Percentiles rank a stretch among this genome's conserved stretches.
These are phyloP conservation scores for Triangularia setosa DNA, from an alignment of 2,329 filamentous ascomycete genomes.

Conservation along the genomic window DNA sequence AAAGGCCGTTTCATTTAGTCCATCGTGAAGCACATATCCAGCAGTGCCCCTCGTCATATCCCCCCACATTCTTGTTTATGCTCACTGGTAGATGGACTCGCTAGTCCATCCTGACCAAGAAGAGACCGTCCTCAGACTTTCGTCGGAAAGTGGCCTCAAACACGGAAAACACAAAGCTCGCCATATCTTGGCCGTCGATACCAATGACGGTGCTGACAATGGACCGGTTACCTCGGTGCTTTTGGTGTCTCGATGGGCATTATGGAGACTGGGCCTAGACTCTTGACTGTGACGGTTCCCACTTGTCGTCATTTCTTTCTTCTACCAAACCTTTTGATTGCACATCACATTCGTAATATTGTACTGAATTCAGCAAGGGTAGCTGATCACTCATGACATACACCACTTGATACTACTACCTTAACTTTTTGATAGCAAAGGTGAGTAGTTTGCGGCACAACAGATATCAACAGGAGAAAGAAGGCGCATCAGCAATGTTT, in stretches of 20 bases:
- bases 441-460: not conserved
- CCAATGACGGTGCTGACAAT: not conserved
- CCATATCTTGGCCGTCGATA: slow-evolving; percentile 6
- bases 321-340: not conserved
- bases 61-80: not conserved
- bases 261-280: not conserved
- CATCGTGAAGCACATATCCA: slow-evolving; percentile 3
- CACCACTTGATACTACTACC: not conserved
- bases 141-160: slow-evolving; percentile 12
- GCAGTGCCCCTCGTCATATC: not conserved
- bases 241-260: not conserved
- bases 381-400: not conserved
- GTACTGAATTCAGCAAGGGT: not conserved
- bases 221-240: not conserved
- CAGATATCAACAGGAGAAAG: not conserved
- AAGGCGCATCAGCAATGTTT: not conserved
- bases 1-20: slow-evolving; percentile 13
- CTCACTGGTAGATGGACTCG: not conserved
- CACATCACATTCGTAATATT: not conserved
- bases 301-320: not conserved
- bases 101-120: not conserved
- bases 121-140: slow-evolving; percentile 3
- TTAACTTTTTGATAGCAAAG: not conserved
- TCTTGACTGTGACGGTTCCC: slow-evolving; percentile 5
- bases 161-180: slow-evolving; percentile 3